Evolutionary conservation across 441 rosid species (phyloP).

Genomic region (Macaranga tanarius): DNA sequence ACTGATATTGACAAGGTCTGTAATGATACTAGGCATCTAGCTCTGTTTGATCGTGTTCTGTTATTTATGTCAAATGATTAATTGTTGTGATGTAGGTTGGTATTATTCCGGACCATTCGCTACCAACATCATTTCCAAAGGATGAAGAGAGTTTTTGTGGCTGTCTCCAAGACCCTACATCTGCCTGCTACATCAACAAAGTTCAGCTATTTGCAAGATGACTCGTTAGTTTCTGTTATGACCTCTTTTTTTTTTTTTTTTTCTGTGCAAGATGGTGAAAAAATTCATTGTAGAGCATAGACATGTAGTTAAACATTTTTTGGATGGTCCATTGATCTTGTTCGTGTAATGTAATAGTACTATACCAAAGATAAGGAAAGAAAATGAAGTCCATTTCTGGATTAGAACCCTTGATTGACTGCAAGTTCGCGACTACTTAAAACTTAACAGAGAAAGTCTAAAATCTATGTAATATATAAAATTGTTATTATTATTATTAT

Average conservation of each 20-base stretch:
- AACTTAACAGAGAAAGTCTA: no score
- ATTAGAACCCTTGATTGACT: no score
- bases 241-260: constrained; percentile 19
- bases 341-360: no score
- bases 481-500: no score
- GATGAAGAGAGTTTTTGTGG: constrained; percentile 71
- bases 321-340: no score
- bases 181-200: constrained; percentile 66
- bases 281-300: no score
- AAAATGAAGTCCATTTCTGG: no score
- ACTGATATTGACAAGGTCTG: constrained; percentile 79
- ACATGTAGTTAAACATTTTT: no score
- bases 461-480: no score
- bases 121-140: constrained; percentile 74
- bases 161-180: constrained; percentile 71
- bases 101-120: constrained; percentile 82
- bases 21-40: neutral
- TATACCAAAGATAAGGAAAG: no score
- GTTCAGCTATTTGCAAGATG: constrained; percentile 62
- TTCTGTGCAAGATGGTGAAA: no score
- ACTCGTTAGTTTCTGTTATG: constrained; percentile 25
- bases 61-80: neutral
- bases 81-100: constrained; percentile 53
- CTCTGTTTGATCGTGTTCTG: neutral
- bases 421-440: no score